Evolutionary conservation across 352 stramenopile genomes (phyloP), one percentile per base, ranked within the genome.

Genomic region (Elongisporangium anandrum): DNA sequence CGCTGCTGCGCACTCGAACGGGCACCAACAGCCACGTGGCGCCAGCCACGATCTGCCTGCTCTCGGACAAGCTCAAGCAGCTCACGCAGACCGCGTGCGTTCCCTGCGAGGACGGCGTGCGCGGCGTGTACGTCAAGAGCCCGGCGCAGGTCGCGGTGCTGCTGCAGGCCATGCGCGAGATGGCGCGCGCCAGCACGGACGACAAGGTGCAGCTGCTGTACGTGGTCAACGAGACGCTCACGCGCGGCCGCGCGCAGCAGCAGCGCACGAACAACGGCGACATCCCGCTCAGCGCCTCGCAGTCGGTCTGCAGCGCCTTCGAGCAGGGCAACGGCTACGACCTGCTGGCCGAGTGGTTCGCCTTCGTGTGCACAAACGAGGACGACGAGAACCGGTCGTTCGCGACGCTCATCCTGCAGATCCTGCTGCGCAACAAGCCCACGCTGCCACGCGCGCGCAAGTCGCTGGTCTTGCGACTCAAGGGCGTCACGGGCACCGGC

Each of bases 121-220:
- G 15, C 0, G 60, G 76, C 8, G 75, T 69, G 26, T 68, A 65
- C 47, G 64, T 82, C 10, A 69, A 62, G 50, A 76, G 72, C 55
- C 48, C 63, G 0, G 60, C 65, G 21, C 53, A 75, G 48, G 72
- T 93, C 23, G 56, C 69, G 23, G 49, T 45, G 21, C 81, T 93
- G 50, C 60, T 85, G 34, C 63, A 61, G 47, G 59, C 59, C 7
- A 64, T 79, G 34, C 54, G 56, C 29, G 69, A 72, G 9, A 52
- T 69, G 50, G 48, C 80, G 41, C 71, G 77, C 50, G 29, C 29
- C 29, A 85, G 65, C 1, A 54, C 66, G 2, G 79, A 91, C 20
- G 83, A 90, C 67, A 67, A 70, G 20, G 61, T 74, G 9, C 81
- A 88, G 53, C 61, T 76, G 23, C 60, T 91, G 0, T 91, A 85